Conservation (phyloP, 768 basidiomycete genomes). For the Leucogyrophana mollusca region DNA sequence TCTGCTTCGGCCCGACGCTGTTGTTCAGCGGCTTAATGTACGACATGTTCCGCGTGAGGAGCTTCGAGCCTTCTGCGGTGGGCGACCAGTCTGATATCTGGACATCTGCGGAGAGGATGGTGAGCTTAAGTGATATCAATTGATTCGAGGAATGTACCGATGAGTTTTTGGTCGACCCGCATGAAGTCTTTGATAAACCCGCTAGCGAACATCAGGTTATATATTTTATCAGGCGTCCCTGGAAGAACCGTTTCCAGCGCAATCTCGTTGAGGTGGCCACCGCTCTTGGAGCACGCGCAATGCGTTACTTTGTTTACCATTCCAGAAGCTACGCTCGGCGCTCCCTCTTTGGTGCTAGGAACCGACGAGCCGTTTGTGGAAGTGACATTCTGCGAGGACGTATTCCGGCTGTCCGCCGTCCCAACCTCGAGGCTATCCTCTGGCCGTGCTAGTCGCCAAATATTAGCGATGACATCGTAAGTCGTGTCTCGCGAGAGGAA, state of each 20-base stretch:
- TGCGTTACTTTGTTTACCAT: slow-evolving; percentile 54
- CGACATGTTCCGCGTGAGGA: slow-evolving; percentile 86
- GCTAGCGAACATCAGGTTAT: slow-evolving; percentile 94
- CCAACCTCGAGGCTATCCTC: slow-evolving; percentile 43
- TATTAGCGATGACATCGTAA: slow-evolving; percentile 92
- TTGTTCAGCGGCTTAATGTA: slow-evolving; percentile 94
- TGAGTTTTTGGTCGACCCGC: slow-evolving; percentile 82
- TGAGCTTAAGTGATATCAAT: slow-evolving; percentile 1
- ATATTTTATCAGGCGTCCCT: slow-evolving; percentile 91
- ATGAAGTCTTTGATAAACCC: slow-evolving; percentile 96
- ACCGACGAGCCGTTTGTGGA: slow-evolving; percentile 16
- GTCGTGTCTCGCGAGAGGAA: slow-evolving; percentile 96
- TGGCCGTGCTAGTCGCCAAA: slow-evolving; percentile 90
- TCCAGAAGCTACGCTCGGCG: neutral
- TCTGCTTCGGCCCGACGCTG: slow-evolving; percentile 89
- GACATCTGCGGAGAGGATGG: slow-evolving; percentile 61
- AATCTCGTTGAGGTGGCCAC: slow-evolving; percentile 67
- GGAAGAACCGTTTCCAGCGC: slow-evolving; percentile 81
- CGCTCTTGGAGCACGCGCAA: slow-evolving; percentile 72
- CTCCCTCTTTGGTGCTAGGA: neutral
- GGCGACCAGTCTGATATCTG: slow-evolving; percentile 97
- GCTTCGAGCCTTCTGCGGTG: slow-evolving; percentile 52
- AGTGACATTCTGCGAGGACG: slow-evolving; percentile 16
- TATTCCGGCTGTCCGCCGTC: slow-evolving; percentile 11
- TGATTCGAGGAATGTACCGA: slow-evolving; percentile 53